Conservation (phyloP, 1,284 basidiomycete genomes). For the Neotropicomus parvogracilis region DNA sequence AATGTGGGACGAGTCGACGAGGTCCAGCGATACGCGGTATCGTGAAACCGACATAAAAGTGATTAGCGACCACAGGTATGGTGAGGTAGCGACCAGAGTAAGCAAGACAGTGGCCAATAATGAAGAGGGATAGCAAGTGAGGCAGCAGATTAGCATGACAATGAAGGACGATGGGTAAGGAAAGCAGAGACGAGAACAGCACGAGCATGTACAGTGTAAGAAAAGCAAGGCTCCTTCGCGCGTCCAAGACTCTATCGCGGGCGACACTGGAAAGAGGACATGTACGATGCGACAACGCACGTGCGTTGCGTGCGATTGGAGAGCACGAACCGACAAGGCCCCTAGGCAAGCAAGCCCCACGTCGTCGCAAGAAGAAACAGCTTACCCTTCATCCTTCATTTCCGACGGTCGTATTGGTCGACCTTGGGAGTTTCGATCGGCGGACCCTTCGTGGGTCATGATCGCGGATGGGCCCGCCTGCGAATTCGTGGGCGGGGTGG, state of each 20-base stretch:
- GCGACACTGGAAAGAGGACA: constrained; percentile 12
- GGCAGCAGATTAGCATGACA: constrained; percentile 30
- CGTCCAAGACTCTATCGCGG: constrained; percentile 30
- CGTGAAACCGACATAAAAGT: constrained; percentile 36
- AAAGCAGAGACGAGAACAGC: constrained; percentile 12
- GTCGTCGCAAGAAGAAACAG: constrained; percentile 30
- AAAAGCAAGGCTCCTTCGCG: constrained; percentile 14
- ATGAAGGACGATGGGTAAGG: constrained; percentile 23
- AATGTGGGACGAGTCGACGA: constrained; percentile 29
- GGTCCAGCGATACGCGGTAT: constrained; percentile 33
- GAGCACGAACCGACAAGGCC: constrained; percentile 8
- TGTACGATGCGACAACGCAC: constrained; percentile 15
- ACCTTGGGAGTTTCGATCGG: constrained; percentile 26
- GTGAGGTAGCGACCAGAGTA: constrained; percentile 37
- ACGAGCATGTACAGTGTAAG: constrained; percentile 25
- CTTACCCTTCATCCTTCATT: constrained; percentile 94
- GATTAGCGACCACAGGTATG: constrained; percentile 35
- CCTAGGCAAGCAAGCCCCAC: constrained; percentile 18
- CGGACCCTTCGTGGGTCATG: constrained; percentile 34
- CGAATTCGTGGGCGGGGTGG: constrained; percentile 14
- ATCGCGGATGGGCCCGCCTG: constrained; percentile 30
- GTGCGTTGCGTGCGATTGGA: constrained; percentile 5
- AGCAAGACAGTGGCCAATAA: constrained; percentile 37
- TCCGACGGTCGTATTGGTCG: constrained; percentile 67
- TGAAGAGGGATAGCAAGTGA: constrained; percentile 31